Base-by-base conservation (phyloP, 371 early-diverging fungal species). In the Dinochytrium kinnereticum region DNA sequence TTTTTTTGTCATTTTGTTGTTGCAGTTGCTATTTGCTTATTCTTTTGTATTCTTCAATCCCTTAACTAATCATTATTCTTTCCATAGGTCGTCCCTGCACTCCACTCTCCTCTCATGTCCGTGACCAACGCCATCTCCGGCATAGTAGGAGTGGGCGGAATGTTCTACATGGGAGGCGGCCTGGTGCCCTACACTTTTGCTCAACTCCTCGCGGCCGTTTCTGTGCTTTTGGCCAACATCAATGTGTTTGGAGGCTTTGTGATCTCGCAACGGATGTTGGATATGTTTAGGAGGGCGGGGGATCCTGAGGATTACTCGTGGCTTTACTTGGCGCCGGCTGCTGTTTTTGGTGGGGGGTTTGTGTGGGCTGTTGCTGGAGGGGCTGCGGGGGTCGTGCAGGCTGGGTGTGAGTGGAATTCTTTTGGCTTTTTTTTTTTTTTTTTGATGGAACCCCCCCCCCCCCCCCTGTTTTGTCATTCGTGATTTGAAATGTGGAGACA, bases 91-190 rank as follows among this genome's bases (percentile, higher is more conserved):
- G 68, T 70, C 26, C 79, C 79, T 7, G 79, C 79, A 1, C 68
- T 79, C 17, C 79, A 79, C 57, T 79, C 79, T 15, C 79, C 79
- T 0, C 72, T 79, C 36, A 79, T 79, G 79, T 70, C 74, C 0
- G 79, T 76, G 17, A 79, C 79, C 1, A 79, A 79, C 74, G 79
- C 79, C 17, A 79, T 79, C 51, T 79, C 79, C 1, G 78, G 78
- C 34, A 59, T 76, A 17, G 79, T 79, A 17, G 79, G 69, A 24
- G 76, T 79, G 34, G 79, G 79, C 28, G 79, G 79, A 15, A 79
- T 79, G 76, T 72, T 75, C 50, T 70, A 76, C 31, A 68, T 79
- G 71, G 79, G 79, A 31, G 76, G 76, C 53, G 76, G 76, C 2
- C 49, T 73, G 15, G 36, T 79, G 13, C 79, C 79, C 5, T 44